A percentile compares a stretch with the other conserved stretches of the same genome.
Evolutionary conservation across 176 grass and related monocot genomes (phyloP).

Genomic region (Thinopyrum elongatum): DNA sequence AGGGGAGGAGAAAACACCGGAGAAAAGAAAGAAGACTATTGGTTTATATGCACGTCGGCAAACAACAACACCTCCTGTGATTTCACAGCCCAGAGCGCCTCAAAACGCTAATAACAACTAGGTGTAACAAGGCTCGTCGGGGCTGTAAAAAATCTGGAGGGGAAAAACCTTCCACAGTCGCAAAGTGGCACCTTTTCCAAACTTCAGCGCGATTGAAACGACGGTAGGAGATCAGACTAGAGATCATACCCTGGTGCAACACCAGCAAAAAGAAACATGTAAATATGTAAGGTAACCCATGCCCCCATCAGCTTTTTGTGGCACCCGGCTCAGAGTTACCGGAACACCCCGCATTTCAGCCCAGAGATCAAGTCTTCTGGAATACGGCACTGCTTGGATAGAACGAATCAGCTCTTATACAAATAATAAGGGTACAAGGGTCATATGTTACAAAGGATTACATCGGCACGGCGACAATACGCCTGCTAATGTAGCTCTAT

Average conservation of each 20-base stretch:
- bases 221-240: conserved; percentile 12
- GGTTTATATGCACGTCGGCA: conserved; percentile 36
- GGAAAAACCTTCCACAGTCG: conserved; percentile 47
- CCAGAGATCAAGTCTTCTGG: too few species aligned
- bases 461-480: too few species aligned
- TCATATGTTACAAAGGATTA: too few species aligned
- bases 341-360: too few species aligned
- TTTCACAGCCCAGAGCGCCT: conserved; percentile 66
- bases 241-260: conserved; percentile 28
- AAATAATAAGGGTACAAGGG: too few species aligned
- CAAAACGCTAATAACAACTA: conserved; percentile 48
- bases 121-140: conserved; percentile 32
- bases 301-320: too few species aligned
- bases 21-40: not conserved
- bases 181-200: conserved; percentile 28
- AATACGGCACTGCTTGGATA: too few species aligned
- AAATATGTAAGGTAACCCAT: conserved; percentile 22
- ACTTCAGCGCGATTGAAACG: conserved; percentile 10
- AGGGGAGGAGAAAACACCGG: conserved; percentile 30
- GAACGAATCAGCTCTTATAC: too few species aligned
- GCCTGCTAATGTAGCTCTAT: too few species aligned
- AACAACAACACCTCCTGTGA: conserved; percentile 45
- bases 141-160: conserved; percentile 76
- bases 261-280: conserved; percentile 46
- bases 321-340: too few species aligned